Conservation (phyloP, 495 filamentous ascomycete species). For the Aspergillus nanangensis region DNA sequence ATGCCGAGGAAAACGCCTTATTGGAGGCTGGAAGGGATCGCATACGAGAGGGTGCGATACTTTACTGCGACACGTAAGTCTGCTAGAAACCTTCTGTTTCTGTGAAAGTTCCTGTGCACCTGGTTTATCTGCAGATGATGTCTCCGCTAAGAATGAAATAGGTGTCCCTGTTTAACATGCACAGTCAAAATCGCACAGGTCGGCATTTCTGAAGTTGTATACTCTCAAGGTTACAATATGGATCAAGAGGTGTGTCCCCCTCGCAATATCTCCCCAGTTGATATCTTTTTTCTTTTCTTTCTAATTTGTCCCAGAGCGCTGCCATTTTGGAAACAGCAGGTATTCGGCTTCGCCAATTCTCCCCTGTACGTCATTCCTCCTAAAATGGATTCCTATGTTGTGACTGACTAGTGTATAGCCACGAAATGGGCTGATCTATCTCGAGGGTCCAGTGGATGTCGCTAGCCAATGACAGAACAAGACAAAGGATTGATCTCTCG, state of each 20-base stretch:
- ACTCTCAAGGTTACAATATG: slow-evolving; percentile 90
- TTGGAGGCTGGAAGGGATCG: slow-evolving; percentile 91
- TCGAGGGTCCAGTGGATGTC: slow-evolving; percentile 25
- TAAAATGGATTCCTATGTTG: background rate
- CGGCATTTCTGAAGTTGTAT: slow-evolving; percentile 92
- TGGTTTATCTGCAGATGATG: background rate
- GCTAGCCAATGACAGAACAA: too few species aligned
- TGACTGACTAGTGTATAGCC: slow-evolving; percentile 29
- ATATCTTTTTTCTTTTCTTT: background rate
- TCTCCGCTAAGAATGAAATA: slow-evolving; percentile 14
- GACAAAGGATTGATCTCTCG: too few species aligned
- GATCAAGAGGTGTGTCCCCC: slow-evolving; percentile 61
- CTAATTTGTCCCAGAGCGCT: slow-evolving; percentile 54
- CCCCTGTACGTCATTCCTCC: slow-evolving; percentile 53
- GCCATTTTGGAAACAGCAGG: slow-evolving; percentile 71
- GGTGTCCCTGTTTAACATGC: slow-evolving; percentile 95
- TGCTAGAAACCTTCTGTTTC: background rate
- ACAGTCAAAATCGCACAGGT: slow-evolving; percentile 97
- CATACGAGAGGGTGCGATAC: slow-evolving; percentile 68
- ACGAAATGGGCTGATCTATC: slow-evolving; percentile 44
- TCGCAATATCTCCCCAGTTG: too few species aligned
- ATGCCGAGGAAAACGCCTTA: slow-evolving; percentile 95
- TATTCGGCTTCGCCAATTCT: slow-evolving; percentile 75
- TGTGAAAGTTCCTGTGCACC: background rate
- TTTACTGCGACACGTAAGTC: slow-evolving; percentile 86